Conservation (phyloP, 1,284 basidiomycete genomes). For the Jaminaea rosea region DNA sequence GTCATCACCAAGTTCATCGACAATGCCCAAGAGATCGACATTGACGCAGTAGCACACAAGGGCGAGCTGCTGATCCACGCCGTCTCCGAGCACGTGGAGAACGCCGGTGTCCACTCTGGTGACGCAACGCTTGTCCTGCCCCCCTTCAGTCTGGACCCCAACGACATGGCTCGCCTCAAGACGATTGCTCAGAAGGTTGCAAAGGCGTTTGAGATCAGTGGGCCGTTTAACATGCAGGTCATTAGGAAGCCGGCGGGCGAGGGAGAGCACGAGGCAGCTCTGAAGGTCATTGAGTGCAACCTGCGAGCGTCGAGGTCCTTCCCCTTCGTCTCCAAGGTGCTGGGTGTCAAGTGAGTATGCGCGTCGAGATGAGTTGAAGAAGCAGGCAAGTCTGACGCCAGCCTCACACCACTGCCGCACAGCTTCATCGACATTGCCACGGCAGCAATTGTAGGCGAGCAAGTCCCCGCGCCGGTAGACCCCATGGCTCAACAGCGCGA, state of each 20-base stretch:
- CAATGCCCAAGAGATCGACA: constrained; percentile 92
- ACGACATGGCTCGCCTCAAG: constrained; percentile 80
- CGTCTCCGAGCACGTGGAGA: constrained; percentile 96
- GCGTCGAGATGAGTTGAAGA: not conserved
- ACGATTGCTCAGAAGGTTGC: constrained; percentile 88
- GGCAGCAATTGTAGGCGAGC: constrained; percentile 75
- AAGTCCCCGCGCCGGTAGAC: constrained; percentile 88
- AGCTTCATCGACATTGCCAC: constrained; percentile 88
- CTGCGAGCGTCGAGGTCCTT: constrained; percentile 93
- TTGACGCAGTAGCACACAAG: constrained; percentile 91
- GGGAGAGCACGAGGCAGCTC: constrained; percentile 56
- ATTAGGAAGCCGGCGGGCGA: constrained; percentile 69
- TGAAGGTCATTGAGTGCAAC: constrained; percentile 99
- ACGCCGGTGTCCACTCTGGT: constrained; percentile 96
- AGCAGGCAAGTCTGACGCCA: not conserved
- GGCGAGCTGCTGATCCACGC: constrained; percentile 92
- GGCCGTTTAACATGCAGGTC: constrained; percentile 99
- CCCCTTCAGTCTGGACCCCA: constrained; percentile 71
- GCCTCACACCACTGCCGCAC: not conserved
- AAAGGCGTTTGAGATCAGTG: constrained; percentile 86
- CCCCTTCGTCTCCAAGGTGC: constrained; percentile 98
- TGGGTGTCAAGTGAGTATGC: constrained; percentile 64
- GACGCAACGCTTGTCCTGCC: constrained; percentile 96
- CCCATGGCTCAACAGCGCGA: constrained; percentile 82
- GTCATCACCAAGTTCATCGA: constrained; percentile 99